Evolutionary conservation across 2,329 filamentous ascomycete species (phyloP), one percentile per base, ranked within the genome.

Genomic region (Knufia fluminis): DNA sequence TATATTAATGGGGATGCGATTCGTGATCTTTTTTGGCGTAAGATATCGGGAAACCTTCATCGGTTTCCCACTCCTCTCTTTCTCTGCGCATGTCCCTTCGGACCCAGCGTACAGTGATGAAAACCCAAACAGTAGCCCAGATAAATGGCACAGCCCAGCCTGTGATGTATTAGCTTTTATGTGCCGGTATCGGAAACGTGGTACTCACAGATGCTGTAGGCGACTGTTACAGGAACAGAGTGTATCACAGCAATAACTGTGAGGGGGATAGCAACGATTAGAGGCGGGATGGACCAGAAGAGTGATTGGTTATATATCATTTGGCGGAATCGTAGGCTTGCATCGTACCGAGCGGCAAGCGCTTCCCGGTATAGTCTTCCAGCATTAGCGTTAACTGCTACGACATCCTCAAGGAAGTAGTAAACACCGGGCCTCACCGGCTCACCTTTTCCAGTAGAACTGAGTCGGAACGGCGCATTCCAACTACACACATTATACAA

Each of bases 381-480:
- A 8, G 78, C 80, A 3, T 72, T 75, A 17, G 79, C 81, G 59
- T 85, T 82, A 33, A 85, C 82, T 3, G 78, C 80, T 10, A 83
- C 74, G 20, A 83, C 73, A 57, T 85, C 82, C 63, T 85, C 82
- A 22, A 84, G 76, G 23, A 85, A 71, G 44, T 80, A 82, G 57
- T 82, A 81, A 1, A 77, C 71, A 2, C 78, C 74, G 0, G 82
- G 82, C 2, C 76, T 72, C 51, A 83, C 76, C 4, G 64, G 67
- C 12, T 71, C 72, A 16, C 80, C 80, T 59, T 79, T 81, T 0
- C 72, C 71, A 0, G 79, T 78, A 1, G 80, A 83, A 49, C 78
- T 82, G 53, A 84, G 78, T 39, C 78, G 75, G 59, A 79, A 82
- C 0, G 78, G 79, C 16, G 57, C 57, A 58, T 67, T 68, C 53